phyloP scores from a whole-genome alignment of 2,329 filamentous ascomycete genomes.

The Epichloe sp. region DNA sequence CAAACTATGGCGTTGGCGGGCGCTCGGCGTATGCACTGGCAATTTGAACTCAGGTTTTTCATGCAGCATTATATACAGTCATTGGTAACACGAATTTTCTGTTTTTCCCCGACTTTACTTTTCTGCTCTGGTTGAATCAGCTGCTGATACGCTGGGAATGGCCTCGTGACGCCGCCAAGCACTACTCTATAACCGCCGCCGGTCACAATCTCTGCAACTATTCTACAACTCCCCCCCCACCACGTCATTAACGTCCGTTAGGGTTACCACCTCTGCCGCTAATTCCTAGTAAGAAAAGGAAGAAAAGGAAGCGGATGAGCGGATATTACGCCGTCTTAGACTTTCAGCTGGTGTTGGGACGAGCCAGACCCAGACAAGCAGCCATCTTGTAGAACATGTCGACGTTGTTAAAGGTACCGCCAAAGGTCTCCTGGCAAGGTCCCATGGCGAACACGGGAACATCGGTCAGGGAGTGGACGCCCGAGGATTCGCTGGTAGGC shows the following conservation, averaged over 20 bases:
- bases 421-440: conserved; percentile 65
- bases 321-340: conserved; percentile 5
- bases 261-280: background rate
- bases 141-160: background rate
- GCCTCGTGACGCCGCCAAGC: background rate
- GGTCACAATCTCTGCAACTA: conserved; percentile 1
- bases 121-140: background rate
- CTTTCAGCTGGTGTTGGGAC: conserved; percentile 12
- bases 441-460: conserved; percentile 68
- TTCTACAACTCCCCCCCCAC: conserved; percentile 1
- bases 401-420: conserved; percentile 56
- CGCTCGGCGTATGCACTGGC: too few species aligned
- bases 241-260: background rate
- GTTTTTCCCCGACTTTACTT: background rate
- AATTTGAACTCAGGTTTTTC: too few species aligned
- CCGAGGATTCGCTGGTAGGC: conserved; percentile 47
- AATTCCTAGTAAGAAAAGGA: background rate
- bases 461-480: conserved; percentile 66
- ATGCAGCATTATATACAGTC: background rate
- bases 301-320: background rate
- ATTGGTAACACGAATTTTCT: background rate
- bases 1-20: too few species aligned
- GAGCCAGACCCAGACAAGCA: conserved; percentile 46
- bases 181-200: background rate
- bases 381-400: conserved; percentile 67